phyloP scores from a whole-genome alignment of 148 eudicot species.

The Heliosperma pusillum region DNA sequence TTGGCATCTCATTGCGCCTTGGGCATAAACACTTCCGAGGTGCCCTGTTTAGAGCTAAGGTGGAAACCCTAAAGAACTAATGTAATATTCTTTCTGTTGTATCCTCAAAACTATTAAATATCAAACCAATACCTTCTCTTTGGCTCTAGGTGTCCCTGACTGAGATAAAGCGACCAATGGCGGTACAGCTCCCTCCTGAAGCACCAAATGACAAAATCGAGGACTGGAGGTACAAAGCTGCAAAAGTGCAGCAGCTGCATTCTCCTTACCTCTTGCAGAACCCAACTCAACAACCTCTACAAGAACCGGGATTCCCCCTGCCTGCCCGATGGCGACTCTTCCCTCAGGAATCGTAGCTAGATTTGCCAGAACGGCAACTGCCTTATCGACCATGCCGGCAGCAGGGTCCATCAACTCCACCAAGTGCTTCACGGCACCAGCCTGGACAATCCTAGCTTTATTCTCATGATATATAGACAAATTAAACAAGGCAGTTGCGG shows the following conservation, averaged over 20 bases:
- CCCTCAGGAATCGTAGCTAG: constrained; percentile 82
- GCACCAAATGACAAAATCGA: constrained; percentile 60
- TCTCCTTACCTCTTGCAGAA: constrained; percentile 83
- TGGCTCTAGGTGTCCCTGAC: constrained; percentile 84
- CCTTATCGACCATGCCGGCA: constrained; percentile 93
- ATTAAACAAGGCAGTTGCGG: constrained; percentile 80
- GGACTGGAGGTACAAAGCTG: constrained; percentile 69
- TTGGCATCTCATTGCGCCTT: background rate
- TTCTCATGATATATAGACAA: constrained; percentile 79
- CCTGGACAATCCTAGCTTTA: constrained; percentile 73
- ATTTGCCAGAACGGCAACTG: constrained; percentile 88
- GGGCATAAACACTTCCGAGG: background rate
- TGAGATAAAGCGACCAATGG: constrained; percentile 85
- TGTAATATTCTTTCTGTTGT: background rate
- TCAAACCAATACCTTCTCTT: constrained; percentile 61
- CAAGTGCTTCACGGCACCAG: constrained; percentile 74
- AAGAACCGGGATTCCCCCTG: constrained; percentile 71
- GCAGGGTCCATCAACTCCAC: constrained; percentile 90
- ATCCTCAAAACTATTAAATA: background rate
- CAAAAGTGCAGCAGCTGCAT: constrained; percentile 86
- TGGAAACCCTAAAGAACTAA: background rate
- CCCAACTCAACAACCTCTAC: constrained; percentile 93
- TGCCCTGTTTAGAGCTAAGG: background rate
- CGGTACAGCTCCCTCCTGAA: constrained; percentile 89
- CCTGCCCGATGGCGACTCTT: constrained; percentile 66